Conservation (phyloP, 768 basidiomycete genomes). For the Termitomyces sp. region DNA sequence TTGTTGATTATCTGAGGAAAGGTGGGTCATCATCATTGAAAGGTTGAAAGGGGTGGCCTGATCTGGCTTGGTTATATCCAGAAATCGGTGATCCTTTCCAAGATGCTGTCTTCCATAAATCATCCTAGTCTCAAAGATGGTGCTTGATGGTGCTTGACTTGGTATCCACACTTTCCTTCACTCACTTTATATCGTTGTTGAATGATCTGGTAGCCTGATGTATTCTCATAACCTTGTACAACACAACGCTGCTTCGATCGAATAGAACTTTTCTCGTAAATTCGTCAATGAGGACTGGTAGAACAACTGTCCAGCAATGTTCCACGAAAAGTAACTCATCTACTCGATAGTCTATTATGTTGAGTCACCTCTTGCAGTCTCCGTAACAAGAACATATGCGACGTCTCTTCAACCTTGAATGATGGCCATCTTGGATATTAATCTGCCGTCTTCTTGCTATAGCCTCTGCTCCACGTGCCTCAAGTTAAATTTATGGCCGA, state of each 20-base stretch:
- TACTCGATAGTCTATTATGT: no score
- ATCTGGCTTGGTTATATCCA: conserved; percentile 15
- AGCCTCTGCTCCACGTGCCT: no score
- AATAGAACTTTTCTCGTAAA: no score
- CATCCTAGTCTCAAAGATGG: conserved; percentile 12
- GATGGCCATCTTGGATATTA: no score
- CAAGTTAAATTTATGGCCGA: no score
- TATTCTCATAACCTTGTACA: conserved; percentile 7
- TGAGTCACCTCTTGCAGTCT: no score
- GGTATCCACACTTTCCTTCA: background rate
- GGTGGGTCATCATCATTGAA: conserved; percentile 25
- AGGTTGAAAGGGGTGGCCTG: background rate
- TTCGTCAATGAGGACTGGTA: no score
- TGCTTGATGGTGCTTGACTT: background rate
- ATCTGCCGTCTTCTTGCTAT: no score
- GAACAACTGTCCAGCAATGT: no score
- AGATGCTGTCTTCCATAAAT: conserved; percentile 26
- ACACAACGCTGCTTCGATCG: background rate
- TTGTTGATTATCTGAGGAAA: conserved; percentile 52
- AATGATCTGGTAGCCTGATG: background rate
- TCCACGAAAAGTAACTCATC: no score
- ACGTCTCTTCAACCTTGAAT: no score
- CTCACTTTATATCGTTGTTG: background rate
- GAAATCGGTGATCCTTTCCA: conserved; percentile 55
- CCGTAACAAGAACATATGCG: no score